Conservation (phyloP, 169 alveolate genomes). For the Perkinsus olseni region DNA sequence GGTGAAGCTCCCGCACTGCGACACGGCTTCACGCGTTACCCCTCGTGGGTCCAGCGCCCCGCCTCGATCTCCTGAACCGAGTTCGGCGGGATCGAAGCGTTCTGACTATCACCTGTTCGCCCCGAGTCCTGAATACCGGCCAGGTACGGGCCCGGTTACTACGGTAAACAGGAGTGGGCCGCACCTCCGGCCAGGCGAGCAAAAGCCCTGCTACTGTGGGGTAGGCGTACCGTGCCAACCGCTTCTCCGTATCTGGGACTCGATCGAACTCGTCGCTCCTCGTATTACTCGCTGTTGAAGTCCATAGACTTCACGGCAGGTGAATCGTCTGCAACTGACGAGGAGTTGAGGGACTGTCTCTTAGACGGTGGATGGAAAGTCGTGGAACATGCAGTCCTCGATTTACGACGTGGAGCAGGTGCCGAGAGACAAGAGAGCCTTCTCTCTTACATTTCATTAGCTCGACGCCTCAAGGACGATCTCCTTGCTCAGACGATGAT, state of each 20-base stretch:
- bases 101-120: not conserved
- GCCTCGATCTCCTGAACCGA: not conserved
- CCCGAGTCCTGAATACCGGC: not conserved
- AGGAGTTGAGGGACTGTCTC: not conserved
- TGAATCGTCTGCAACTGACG: not conserved
- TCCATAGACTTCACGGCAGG: not conserved
- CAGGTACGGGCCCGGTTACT: not conserved
- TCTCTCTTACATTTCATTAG: not conserved
- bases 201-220: not conserved
- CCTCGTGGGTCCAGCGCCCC: not conserved
- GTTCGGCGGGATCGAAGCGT: not conserved
- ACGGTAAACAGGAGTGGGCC: not conserved
- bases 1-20: not conserved
- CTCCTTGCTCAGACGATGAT: not conserved
- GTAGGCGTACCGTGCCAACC: not conserved
- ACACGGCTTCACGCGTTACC: not conserved
- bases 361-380: not conserved
- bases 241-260: not conserved
- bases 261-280: too few species aligned
- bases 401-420: not conserved
- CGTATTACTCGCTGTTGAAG: too few species aligned
- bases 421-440: not conserved
- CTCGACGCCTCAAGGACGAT: not conserved
- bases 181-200: not conserved
- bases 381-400: not conserved